Evolutionary conservation across 78 protist species (phyloP), one percentile per base, ranked within the genome.

Genomic region (Protostelium mycophagum): DNA sequence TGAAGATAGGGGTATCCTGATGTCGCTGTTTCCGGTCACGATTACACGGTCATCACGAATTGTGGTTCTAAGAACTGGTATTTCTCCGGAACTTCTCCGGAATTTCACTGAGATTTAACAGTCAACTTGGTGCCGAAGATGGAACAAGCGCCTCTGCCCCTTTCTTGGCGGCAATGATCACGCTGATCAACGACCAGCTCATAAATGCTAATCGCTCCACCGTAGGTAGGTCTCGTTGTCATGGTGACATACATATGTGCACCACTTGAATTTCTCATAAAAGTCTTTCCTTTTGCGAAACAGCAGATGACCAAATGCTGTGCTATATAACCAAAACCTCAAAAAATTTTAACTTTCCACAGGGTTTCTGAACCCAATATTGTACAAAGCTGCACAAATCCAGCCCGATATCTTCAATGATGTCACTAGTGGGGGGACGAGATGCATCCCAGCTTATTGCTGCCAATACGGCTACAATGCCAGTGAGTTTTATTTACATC

Each of bases 101-200:
- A 16, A 51, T 16, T 51, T 51, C 73, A 51, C 16, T 16, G 5
- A 5, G 16, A 5, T 5, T 51, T 16, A 51, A 25, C 73, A 51
- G 96, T n/a, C 16, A 35, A 0, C 28, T 83, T 1, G 0, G 1
- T 0, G 0, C n/a, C 29, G 95, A 94, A 28, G 95, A 86, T 25
- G 97, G 97, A 35, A 96, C 97, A 28, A 89, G 93, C 9, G 87
- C 93, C 38, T 36, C 96, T 36, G 37, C 95, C 37, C 97, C 97
- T 35, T 85, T 94, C 0, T 86, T 91, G 29, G 95, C 95, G 0
- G 97, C 94, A 84, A 35, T 96, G 36, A 34, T 96, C 34, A 37
- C 97, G 0, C 83, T 91, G 31, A 89, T 96, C 85, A 96, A 96
- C 92, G 97, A 96, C 63, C 83, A 87, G n/a, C 90, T 93, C 25